phyloP scores from a whole-genome alignment of 1,139 yeast species.

The Ashbya aceris region DNA sequence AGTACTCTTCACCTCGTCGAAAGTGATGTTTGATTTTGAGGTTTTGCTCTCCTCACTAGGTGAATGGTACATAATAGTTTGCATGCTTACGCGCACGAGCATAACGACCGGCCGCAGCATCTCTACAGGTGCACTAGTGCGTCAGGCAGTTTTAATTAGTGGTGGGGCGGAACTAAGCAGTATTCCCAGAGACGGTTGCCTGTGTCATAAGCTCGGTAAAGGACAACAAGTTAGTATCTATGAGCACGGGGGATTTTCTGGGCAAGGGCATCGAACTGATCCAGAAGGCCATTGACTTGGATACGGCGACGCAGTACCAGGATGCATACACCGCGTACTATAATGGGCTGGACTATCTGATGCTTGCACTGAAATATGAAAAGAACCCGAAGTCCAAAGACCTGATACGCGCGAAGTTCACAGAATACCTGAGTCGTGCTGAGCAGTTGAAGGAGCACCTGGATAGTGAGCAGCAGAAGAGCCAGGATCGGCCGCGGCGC shows the following conservation, averaged over 20 bases:
- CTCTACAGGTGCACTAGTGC: no score
- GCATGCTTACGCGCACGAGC: no score
- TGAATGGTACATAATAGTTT: no score
- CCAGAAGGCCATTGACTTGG: slow-evolving; percentile 92
- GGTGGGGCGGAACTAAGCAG: no score
- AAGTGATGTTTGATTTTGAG: slow-evolving; percentile 1
- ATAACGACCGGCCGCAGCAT: no score
- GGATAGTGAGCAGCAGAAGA: slow-evolving; percentile 45
- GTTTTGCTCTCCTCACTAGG: neutral
- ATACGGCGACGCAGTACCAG: slow-evolving; percentile 80
- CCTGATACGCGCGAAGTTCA: slow-evolving; percentile 76
- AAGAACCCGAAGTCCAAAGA: slow-evolving; percentile 86
- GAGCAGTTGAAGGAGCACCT: slow-evolving; percentile 89
- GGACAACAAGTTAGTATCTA: slow-evolving; percentile 10
- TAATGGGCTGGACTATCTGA: slow-evolving; percentile 87
- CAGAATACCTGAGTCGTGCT: slow-evolving; percentile 86
- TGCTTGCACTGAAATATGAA: slow-evolving; percentile 94
- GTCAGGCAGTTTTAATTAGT: no score
- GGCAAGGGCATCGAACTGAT: slow-evolving; percentile 90
- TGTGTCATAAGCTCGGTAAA: no score
- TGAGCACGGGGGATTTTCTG: slow-evolving; percentile 71
- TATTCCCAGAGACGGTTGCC: no score
- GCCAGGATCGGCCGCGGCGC: slow-evolving; percentile 31
- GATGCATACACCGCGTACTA: slow-evolving; percentile 92
- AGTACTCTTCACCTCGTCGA: slow-evolving; percentile 16